These are phyloP conservation scores for Vitis amurensis DNA, from an alignment of 164 flowering plant genomes.

Conservation along the genomic window DNA sequence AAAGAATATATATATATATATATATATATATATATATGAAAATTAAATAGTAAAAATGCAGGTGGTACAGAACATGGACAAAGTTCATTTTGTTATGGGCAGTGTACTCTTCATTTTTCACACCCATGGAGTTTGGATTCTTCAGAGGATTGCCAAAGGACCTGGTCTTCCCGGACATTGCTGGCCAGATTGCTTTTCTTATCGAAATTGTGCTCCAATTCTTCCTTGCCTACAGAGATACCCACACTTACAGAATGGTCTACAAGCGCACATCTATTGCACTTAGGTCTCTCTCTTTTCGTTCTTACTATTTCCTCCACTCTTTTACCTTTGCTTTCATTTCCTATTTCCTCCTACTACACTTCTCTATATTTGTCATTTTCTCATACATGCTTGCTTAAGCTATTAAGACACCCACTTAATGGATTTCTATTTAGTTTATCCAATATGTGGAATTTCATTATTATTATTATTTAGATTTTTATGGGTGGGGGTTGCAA, in stretches of 20 bases:
- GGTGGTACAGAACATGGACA: constrained; percentile 75
- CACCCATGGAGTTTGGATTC: constrained; percentile 96
- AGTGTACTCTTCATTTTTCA: constrained; percentile 86
- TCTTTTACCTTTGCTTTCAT: background rate
- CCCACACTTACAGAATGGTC: constrained; percentile 71
- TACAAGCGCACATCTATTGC: constrained; percentile 60
- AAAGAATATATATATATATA: no score
- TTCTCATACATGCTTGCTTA: no score
- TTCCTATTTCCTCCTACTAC: background rate
- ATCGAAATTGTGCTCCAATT: constrained; percentile 71
- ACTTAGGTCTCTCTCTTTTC: constrained; percentile 42
- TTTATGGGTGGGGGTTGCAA: no score
- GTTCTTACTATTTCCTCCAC: background rate
- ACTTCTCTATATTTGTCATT: no score
- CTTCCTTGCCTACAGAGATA: constrained; percentile 73
- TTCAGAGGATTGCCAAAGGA: constrained; percentile 79
- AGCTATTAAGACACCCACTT: no score
- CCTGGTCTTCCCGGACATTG: constrained; percentile 68
- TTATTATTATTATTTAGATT: no score
- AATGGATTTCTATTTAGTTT: no score
- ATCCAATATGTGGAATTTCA: no score
- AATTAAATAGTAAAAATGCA: constrained; percentile 30
- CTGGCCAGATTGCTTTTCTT: constrained; percentile 77
- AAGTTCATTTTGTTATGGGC: constrained; percentile 83
- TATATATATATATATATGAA: no score